Evolutionary conservation across 805 yeast species (phyloP).

Genomic region (Candida orba): DNA sequence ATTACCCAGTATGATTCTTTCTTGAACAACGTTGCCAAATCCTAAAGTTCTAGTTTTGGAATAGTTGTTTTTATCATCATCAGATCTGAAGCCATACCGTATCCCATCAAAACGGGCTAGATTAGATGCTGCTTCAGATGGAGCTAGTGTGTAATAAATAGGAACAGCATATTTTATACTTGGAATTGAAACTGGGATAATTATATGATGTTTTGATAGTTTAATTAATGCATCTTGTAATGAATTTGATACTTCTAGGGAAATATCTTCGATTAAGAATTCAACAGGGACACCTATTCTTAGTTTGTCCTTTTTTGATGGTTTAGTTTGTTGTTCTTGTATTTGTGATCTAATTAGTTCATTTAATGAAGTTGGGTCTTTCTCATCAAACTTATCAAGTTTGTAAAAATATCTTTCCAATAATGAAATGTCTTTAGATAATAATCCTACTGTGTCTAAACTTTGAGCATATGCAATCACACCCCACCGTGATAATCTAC

Average conservation of each 20-base stretch:
- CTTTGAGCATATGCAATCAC: conserved; percentile 90
- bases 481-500: conserved; percentile 88
- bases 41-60: conserved; percentile 54
- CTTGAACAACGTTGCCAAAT: conserved; percentile 78
- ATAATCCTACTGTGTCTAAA: conserved; percentile 87
- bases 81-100: conserved; percentile 62
- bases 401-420: conserved; percentile 44
- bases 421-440: conserved; percentile 42
- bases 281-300: conserved; percentile 73
- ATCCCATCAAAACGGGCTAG: conserved; percentile 86
- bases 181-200: conserved; percentile 66
- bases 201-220: conserved; percentile 36
- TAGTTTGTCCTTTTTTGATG: conserved; percentile 18
- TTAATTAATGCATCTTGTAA: conserved; percentile 41
- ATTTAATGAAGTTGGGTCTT: conserved; percentile 72
- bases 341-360: conserved; percentile 25
- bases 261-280: conserved; percentile 48
- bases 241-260: conserved; percentile 35
- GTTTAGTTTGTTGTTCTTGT: not conserved
- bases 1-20: conserved; percentile 80
- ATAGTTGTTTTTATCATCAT: conserved; percentile 34
- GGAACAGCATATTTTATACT: conserved; percentile 60
- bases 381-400: conserved; percentile 54
- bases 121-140: conserved; percentile 93
- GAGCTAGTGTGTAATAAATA: conserved; percentile 79